Evolutionary conservation across 768 basidiomycete genomes (phyloP), one percentile per base, ranked within the genome.

Genomic region (Scleroderma citrinum): DNA sequence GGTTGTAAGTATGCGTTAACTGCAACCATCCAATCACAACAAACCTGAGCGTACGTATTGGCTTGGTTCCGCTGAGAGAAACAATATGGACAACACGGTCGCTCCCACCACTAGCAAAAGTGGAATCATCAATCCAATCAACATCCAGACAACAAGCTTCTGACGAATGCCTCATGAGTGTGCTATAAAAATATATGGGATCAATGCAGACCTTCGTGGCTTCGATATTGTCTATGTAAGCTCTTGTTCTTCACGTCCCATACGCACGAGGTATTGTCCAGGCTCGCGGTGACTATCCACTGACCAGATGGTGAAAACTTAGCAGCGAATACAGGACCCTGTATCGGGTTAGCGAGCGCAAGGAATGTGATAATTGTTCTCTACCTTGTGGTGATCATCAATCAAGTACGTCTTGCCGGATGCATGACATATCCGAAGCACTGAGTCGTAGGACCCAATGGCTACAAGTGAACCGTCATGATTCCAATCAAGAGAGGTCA

Each of bases 261-360:
- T 7, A 92, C 72, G 57, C 87, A 88, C 5, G 82, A 74, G 2
- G 83, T 85, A 7, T 81, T 80, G 60, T 92, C 90, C 45, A 90
- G 60, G 63, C 90, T 89, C 2, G 84, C 87, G 10, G 86, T 83
- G 38, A 83, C 65, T 44, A 92, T 70, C 80, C 83, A 86, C 44
- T 76, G 75, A 5, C 89, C 87, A 31, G 78, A 76, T 51, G 74
- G 78, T 12, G 88, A 92, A 58, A 92, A 92, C 48, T 80, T 77
- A 39, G 81, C 76, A 37, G 87, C 78, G 59, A 92, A 91, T 63
- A 92, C 82, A 26, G 88, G 85, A 48, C 82, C 87, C 86, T 90
- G 65, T 65, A 46, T 59, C 50, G 52, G 56, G 56, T 65, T 47
- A 61, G 60, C 52, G 54, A 44, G 20, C 23, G 5, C 35, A 26